Evolutionary conservation across 2,329 filamentous ascomycete species (phyloP), one percentile per base, ranked within the genome.

Genomic region (Colletotrichum filicis): DNA sequence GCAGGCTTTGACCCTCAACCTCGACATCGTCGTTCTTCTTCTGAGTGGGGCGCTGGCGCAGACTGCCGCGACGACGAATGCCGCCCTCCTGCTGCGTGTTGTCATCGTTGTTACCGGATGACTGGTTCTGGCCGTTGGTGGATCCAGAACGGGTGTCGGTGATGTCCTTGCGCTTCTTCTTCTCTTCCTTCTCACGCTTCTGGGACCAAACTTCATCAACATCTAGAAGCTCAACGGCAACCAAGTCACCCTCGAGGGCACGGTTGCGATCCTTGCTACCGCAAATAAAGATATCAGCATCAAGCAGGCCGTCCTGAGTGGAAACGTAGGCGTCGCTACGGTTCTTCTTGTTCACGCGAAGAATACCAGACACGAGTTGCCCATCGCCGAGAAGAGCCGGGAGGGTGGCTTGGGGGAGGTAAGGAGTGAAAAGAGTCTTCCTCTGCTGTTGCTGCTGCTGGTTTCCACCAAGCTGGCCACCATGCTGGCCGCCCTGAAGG

Each of bases 1-100:
- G 92, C 71, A 99, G 89, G 82, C 96, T 98, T 84, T 99, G 97
- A 30, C 97, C 97, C 82, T 99, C 97, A 32, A 99, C 97, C 83
- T 99, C 97, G 30, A 99, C 97, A 82, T 99, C 97, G 77, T 99
- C 97, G 76, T 99, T 99, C 91, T 99, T 99, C 92, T 99, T 99
- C 85, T 99, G 97, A 0, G 96, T 98, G 9, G 97, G 97, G 66
- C 97, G 93, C 86, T 98, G 97, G 79, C 97, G 93, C 77, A 99
- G 90, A 89, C 96, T 98, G 77, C 97, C 97, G 80, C 97, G 94
- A 77, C 97, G 92, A 78, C 96, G 94, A 76, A 99, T 92, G 74
- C 95, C 94, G 79, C 95, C 95, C 78, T 98, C 96, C 67, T 88
- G 86, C 66, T 88, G 88, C 76, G 89, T 89, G 77, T 89, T 89